These are phyloP conservation scores for Colletotrichum viniferum DNA, from an alignment of 2,329 filamentous ascomycete genomes.

Conservation along the genomic window DNA sequence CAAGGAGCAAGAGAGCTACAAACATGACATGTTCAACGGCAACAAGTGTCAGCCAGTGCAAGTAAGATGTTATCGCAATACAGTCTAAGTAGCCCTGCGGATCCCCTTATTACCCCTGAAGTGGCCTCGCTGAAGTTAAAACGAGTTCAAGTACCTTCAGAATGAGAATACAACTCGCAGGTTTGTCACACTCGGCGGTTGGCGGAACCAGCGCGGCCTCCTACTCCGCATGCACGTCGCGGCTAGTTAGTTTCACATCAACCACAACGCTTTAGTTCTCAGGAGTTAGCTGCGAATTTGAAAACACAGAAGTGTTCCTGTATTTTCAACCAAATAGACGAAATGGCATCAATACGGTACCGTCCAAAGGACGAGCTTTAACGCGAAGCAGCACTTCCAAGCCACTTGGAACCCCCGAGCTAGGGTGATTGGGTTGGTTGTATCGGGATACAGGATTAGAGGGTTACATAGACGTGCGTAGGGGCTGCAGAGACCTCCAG, in stretches of 20 bases:
- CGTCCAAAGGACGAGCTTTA: no score
- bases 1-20: not conserved
- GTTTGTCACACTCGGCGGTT: not conserved
- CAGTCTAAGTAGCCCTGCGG: not conserved
- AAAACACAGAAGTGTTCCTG: not conserved
- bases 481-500: no score
- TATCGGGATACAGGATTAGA: no score
- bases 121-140: not conserved
- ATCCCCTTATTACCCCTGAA: not conserved
- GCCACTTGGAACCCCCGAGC: no score
- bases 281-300: accelerated
- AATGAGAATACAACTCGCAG: not conserved
- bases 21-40: not conserved
- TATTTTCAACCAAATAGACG: not conserved
- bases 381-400: no score
- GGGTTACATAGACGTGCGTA: no score
- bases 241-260: not conserved
- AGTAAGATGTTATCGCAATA: not conserved
- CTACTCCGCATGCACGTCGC: not conserved
- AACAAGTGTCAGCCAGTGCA: not conserved
- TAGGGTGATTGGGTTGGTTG: no score
- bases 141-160: not conserved
- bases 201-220: not conserved
- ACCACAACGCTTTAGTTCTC: not conserved
- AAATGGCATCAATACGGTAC: not conserved